Evolutionary conservation across 331 rosid species (phyloP).

Genomic region (Telfairia occidentalis): DNA sequence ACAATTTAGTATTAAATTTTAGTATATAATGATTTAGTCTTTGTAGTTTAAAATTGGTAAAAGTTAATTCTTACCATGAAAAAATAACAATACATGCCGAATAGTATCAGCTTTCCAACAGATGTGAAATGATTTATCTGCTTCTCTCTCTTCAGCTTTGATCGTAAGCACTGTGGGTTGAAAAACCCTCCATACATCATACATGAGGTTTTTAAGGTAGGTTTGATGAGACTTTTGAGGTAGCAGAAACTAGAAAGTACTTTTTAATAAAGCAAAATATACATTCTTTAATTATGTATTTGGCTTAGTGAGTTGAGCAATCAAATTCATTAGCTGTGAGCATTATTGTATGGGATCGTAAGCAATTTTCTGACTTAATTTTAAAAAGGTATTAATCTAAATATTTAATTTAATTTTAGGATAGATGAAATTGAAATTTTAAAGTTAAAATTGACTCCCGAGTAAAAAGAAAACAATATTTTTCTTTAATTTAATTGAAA

Average conservation of each 20-base stretch:
- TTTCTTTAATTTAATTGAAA: no score
- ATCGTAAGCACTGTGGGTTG: neutral
- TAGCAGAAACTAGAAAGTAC: neutral
- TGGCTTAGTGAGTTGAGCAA: neutral
- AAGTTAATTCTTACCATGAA: no score
- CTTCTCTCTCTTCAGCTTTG: neutral
- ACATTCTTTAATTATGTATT: neutral
- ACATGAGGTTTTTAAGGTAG: neutral
- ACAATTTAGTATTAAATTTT: no score
- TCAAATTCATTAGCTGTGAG: neutral
- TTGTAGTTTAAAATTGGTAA: no score
- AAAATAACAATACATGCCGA: neutral
- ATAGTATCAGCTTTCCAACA: neutral
- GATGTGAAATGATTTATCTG: conserved; percentile 1
- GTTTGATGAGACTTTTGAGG: neutral
- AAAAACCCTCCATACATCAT: neutral
- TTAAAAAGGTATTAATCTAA: neutral
- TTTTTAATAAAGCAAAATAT: neutral
- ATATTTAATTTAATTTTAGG: no score
- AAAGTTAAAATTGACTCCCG: neutral
- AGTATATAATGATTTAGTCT: no score
- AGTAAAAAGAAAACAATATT: neutral
- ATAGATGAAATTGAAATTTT: neutral
- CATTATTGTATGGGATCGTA: neutral
- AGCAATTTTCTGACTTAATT: neutral